These are phyloP conservation scores for Aspergillus costaricaensis DNA, from an alignment of 2,329 filamentous ascomycete genomes.

Conservation along the genomic window DNA sequence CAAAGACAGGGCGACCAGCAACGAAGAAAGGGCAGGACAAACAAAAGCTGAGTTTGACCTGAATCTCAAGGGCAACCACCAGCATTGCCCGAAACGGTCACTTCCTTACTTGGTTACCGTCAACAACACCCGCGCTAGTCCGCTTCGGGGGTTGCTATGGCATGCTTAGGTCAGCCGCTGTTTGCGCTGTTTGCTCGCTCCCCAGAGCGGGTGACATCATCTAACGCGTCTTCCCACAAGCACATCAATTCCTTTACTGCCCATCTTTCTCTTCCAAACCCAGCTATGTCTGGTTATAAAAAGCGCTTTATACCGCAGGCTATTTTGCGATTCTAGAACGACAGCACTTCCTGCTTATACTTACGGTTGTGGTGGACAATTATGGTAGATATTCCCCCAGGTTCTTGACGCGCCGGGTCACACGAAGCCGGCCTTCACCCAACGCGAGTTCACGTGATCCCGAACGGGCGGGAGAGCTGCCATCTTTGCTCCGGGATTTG, in stretches of 20 bases:
- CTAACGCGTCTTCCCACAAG: slow-evolving; percentile 28
- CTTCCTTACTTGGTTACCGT: slow-evolving; percentile 25
- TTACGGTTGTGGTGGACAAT: background rate
- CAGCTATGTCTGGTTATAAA: background rate
- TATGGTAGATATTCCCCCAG: background rate
- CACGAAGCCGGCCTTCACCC: slow-evolving; percentile 23
- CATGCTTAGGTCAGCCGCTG: slow-evolving; percentile 21
- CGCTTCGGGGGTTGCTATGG: slow-evolving; percentile 17
- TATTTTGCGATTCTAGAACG: slow-evolving; percentile 8
- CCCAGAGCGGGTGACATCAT: slow-evolving; percentile 29
- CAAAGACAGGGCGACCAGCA: background rate
- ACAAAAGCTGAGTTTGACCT: slow-evolving; percentile 1
- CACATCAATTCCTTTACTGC: slow-evolving; percentile 3
- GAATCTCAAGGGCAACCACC: slow-evolving; percentile 7
- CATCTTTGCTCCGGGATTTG: slow-evolving; percentile 8
- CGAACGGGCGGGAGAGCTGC: background rate
- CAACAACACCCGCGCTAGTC: slow-evolving; percentile 25
- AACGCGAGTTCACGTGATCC: slow-evolving; percentile 38
- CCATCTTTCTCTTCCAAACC: background rate
- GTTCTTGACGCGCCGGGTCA: slow-evolving; percentile 19
- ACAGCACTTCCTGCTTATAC: background rate
- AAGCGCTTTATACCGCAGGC: no score
- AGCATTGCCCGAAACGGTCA: slow-evolving; percentile 18
- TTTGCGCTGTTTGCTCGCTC: slow-evolving; percentile 23
- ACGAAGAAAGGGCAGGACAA: slow-evolving; percentile 6